These are phyloP conservation scores for Alternaria angustiovoidea DNA, from an alignment of 2,329 filamentous ascomycete genomes.

Conservation along the genomic window DNA sequence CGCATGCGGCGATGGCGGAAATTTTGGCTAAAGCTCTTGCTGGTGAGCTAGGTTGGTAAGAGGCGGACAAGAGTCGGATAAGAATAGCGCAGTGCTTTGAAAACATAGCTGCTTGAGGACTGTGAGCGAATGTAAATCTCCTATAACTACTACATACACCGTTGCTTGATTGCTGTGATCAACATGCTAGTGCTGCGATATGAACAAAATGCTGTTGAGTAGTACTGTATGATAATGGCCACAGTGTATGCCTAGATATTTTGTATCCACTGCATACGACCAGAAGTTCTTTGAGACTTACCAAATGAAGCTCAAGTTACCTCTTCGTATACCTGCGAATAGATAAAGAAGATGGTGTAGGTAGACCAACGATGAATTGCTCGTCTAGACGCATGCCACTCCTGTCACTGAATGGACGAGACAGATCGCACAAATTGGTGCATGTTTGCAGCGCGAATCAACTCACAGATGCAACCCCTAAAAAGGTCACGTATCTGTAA, in stretches of 20 bases:
- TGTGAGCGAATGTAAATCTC: background rate
- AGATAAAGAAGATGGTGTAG: background rate
- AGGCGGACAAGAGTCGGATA: background rate
- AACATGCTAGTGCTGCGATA: background rate
- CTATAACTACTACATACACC: background rate
- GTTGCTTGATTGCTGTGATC: background rate
- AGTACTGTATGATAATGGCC: background rate
- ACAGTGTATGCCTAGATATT: background rate
- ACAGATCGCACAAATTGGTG: background rate
- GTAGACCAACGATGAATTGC: background rate
- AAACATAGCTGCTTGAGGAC: background rate
- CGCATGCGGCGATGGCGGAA: slow-evolving; percentile 43
- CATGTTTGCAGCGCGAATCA: too few relatives aligned
- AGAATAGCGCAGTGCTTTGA: background rate
- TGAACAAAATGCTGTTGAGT: background rate
- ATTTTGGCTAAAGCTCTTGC: slow-evolving; percentile 33
- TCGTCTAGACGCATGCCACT: background rate
- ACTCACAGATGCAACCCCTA: too few relatives aligned
- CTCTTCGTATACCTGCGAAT: background rate
- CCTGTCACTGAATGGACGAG: background rate
- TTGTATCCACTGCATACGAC: background rate
- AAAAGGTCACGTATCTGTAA: background rate
- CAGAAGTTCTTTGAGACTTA: fast-evolving
- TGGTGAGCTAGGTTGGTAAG: slow-evolving; percentile 27
- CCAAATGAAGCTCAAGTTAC: background rate